These are phyloP conservation scores for Rhodotorula mucilaginosa DNA, from an alignment of 1,284 basidiomycete genomes.

Conservation along the genomic window DNA sequence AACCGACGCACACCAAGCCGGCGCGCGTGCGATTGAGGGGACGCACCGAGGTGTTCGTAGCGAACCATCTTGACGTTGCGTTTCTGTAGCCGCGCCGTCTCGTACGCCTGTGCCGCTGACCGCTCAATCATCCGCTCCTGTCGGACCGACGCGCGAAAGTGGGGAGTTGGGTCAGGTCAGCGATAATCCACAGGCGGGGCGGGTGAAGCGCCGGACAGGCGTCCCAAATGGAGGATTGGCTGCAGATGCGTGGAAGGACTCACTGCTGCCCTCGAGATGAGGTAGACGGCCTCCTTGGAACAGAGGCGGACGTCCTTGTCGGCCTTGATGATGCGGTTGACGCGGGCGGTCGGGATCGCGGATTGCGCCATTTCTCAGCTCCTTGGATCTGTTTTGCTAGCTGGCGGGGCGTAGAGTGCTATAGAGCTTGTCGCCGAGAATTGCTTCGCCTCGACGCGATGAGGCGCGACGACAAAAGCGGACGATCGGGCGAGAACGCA, in stretches of 20 bases:
- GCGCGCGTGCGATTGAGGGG: not conserved
- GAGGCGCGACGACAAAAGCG: too few species aligned
- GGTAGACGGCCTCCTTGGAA: slow-evolving; percentile 52
- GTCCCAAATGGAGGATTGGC: too few species aligned
- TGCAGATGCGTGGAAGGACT: slow-evolving; percentile 19
- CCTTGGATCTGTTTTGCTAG: too few species aligned
- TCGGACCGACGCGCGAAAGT: not conserved
- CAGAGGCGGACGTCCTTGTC: slow-evolving; percentile 53
- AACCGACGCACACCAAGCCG: not conserved
- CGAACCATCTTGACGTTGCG: slow-evolving; percentile 16
- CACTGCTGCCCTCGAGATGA: slow-evolving; percentile 52
- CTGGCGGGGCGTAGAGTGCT: too few species aligned
- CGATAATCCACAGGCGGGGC: not conserved
- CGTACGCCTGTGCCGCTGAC: slow-evolving; percentile 10
- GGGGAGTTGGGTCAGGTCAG: slow-evolving; percentile 18
- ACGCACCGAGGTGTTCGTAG: slow-evolving; percentile 21
- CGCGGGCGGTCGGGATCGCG: slow-evolving; percentile 48
- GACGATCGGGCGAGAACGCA: too few species aligned
- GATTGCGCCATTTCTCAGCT: not conserved
- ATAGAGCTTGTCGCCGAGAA: too few species aligned
- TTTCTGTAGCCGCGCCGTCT: slow-evolving; percentile 22
- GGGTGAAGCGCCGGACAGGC: too few species aligned
- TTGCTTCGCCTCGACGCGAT: too few species aligned
- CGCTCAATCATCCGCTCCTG: slow-evolving; percentile 22
- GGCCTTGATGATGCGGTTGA: slow-evolving; percentile 53